These are phyloP conservation scores for Trichoderma sp. DNA, from an alignment of 2,329 filamentous ascomycete genomes.

Conservation along the genomic window DNA sequence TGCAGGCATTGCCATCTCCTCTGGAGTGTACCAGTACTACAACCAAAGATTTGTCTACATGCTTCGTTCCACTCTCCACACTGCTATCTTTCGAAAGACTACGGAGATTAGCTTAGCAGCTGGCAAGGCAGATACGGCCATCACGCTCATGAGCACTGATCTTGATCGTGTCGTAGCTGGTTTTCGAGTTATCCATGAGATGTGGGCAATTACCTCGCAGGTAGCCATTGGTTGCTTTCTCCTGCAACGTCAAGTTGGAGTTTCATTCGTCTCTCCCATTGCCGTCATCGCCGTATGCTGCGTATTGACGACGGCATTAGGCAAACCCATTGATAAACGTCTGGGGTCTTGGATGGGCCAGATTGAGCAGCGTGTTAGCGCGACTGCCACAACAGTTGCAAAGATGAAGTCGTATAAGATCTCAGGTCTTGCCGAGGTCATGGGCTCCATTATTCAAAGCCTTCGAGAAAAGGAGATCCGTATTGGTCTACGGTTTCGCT, in stretches of 20 bases:
- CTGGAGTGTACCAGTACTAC: constrained; percentile 1
- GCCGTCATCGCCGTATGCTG: constrained; percentile 16
- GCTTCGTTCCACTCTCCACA: not conserved
- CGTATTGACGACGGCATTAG: constrained; percentile 12
- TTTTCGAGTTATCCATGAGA: constrained; percentile 2
- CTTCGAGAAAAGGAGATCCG: constrained; percentile 16
- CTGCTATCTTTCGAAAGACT: constrained; percentile 19
- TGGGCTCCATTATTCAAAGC: not conserved
- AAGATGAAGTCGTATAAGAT: constrained; percentile 12
- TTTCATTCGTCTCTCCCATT: constrained; percentile 22
- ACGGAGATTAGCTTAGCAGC: not conserved
- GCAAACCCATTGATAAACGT: not conserved
- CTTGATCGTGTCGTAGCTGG: not conserved
- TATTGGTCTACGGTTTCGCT: constrained; percentile 2
- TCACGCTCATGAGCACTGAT: constrained; percentile 1
- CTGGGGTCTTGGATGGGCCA: constrained; percentile 35
- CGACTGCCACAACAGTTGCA: constrained; percentile 22
- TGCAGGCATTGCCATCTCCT: not conserved
- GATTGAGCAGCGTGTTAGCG: constrained; percentile 32
- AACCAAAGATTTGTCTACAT: not conserved
- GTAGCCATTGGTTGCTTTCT: constrained; percentile 21
- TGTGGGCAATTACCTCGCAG: not conserved
- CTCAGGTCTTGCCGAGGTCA: constrained; percentile 14
- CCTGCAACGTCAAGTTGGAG: constrained; percentile 21
- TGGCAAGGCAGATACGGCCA: constrained; percentile 24